Conservation (phyloP, 1,139 yeast genomes). For the Waltiozyma sp. region DNA sequence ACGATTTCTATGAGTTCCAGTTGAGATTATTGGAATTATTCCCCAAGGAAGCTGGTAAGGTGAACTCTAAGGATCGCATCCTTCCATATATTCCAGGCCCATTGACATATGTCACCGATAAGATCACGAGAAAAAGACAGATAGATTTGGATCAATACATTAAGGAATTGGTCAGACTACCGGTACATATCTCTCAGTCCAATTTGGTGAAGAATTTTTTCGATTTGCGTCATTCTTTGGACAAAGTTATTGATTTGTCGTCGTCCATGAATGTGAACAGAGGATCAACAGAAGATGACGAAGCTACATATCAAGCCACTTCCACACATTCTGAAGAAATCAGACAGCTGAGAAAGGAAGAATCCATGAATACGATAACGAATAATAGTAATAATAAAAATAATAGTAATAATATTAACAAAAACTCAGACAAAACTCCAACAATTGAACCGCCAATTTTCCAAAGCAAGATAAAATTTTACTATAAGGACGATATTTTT, state of each 20-base stretch:
- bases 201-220: constrained; percentile 63
- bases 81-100: constrained; percentile 97
- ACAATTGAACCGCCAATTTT: constrained; percentile 2
- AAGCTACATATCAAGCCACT: background rate
- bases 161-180: constrained; percentile 61
- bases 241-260: constrained; percentile 24
- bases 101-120: constrained; percentile 80
- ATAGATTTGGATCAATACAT: constrained; percentile 80
- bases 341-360: constrained; percentile 17
- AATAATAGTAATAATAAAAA: constrained; percentile 6
- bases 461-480: constrained; percentile 58
- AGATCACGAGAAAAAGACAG: constrained; percentile 74
- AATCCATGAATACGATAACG: constrained; percentile 13
- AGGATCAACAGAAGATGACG: too few species aligned
- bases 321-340: constrained; percentile 11
- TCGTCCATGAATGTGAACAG: too few species aligned
- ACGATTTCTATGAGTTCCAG: constrained; percentile 93
- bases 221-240: constrained; percentile 38
- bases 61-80: constrained; percentile 44
- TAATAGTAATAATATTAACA: constrained; percentile 2
- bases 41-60: constrained; percentile 87
- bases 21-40: constrained; percentile 72
- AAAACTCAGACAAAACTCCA: constrained; percentile 1
- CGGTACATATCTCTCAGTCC: constrained; percentile 63
- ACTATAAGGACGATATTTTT: constrained; percentile 81